Evolutionary conservation across 176 grass and related monocot species (phyloP), one percentile per base, ranked within the genome.

Genomic region (Phragmites australis): DNA sequence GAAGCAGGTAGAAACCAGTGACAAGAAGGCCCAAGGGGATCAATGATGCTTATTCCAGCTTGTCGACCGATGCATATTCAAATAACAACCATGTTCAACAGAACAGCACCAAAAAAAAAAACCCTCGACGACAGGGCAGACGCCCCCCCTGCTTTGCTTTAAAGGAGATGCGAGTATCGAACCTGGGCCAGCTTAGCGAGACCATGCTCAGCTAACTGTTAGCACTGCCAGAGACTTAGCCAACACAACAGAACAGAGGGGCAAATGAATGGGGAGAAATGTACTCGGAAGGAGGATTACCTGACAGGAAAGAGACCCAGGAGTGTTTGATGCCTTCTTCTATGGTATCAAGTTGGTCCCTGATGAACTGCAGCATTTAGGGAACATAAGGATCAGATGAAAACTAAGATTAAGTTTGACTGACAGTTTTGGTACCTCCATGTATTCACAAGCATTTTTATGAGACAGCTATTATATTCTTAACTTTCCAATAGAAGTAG

Each of bases 261-360:
- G 46, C 7, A 51, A 41, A 37, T 16, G 32, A 25, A 25, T 27
- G 15, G 58, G 4, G 7, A 64, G 53, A 10, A 76, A 84, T 17
- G 49, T 6, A 70, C 41, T 48, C 14, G 68, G 63, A 87, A 27
- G 63, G 56, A 79, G 25, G 67, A 81, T 82, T 89, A 92, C 93
- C 93, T 92, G 77, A 95, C 47, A 83, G 82, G 47, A 88, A 77
- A 72, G 83, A 77, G 41, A 41, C 63, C 91, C 94, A 97, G 70
- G 78, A 91, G 40, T 86, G 78, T 85, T 90, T 97, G 85, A 97
- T 93, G 60, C 81, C 68, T 68, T 93, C 91, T 86, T 97, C 91
- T 72, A 97, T 70, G 42, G 65, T 83, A 83, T 97, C 94, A 66
- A 97, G 91, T 84, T 97, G 88, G 60, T 97, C 81, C 58, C 91